Evolutionary conservation across 2,329 filamentous ascomycete genomes (phyloP).

Genomic region (Hypoxylon sp.): DNA sequence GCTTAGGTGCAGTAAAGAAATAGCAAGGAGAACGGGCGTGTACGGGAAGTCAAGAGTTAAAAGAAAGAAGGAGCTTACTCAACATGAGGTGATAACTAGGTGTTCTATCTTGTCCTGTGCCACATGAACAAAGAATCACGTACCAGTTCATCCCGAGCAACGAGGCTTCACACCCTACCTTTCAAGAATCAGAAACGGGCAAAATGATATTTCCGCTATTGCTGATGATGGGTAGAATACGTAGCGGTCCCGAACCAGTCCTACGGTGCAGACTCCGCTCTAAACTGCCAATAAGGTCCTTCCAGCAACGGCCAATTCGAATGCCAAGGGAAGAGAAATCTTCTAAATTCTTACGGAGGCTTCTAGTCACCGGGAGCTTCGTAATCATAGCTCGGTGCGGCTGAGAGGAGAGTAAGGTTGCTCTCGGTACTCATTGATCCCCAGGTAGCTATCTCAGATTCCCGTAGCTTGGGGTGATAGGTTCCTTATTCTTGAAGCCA

Average conservation of each 20-base stretch:
- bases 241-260: slow-evolving; percentile 1
- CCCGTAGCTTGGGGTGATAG: slow-evolving; percentile 7
- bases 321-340: slow-evolving; percentile 16
- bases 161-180: not conserved
- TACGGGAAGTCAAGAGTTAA: not conserved
- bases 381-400: slow-evolving; percentile 20
- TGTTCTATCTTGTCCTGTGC: slow-evolving; percentile 4
- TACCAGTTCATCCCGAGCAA: slow-evolving; percentile 1
- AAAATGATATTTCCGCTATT: slow-evolving; percentile 11
- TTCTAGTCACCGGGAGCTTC: not conserved
- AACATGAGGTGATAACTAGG: not conserved
- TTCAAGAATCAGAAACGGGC: not conserved
- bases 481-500: slow-evolving; percentile 4
- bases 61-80: slow-evolving; percentile 6
- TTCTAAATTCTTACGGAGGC: slow-evolving; percentile 24
- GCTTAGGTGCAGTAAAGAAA: not conserved
- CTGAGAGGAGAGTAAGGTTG: slow-evolving; percentile 1
- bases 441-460: not conserved
- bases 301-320: not conserved
- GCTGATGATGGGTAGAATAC: slow-evolving; percentile 7
- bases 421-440: slow-evolving; percentile 16
- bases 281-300: slow-evolving; percentile 15
- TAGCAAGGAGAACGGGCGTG: not conserved
- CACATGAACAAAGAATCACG: slow-evolving; percentile 4
- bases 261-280: not conserved